A percentile compares a stretch with the other conserved stretches of the same genome.
Conservation (phyloP, 768 basidiomycete genomes). For the Calocybe indica region DNA sequence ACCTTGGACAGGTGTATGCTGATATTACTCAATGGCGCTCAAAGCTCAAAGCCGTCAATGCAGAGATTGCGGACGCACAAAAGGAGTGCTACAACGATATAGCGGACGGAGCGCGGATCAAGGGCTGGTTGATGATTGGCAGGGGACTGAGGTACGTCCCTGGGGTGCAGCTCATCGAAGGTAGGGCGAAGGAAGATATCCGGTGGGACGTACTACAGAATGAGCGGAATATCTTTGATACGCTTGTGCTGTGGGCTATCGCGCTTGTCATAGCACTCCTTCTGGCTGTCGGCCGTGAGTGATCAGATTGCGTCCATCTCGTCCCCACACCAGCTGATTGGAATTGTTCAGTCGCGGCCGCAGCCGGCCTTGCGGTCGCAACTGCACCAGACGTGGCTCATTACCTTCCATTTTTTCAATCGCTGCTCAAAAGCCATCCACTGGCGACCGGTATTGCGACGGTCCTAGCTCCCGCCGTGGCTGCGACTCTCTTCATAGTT, state of each 20-base stretch:
- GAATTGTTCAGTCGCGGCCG: conserved; percentile 53
- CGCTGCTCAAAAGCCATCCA: conserved; percentile 40
- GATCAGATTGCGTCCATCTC: not conserved
- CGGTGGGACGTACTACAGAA: conserved; percentile 73
- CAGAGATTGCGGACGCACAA: conserved; percentile 67
- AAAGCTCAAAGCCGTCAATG: conserved; percentile 65
- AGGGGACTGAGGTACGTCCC: conserved; percentile 58
- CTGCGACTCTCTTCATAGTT: conserved; percentile 51
- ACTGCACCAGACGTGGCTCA: conserved; percentile 71
- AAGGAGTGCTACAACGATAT: conserved; percentile 64
- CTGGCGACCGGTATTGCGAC: conserved; percentile 62
- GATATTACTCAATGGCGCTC: conserved; percentile 70
- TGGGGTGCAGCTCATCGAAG: conserved; percentile 66
- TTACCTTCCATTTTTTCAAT: conserved; percentile 58
- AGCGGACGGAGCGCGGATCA: conserved; percentile 60
- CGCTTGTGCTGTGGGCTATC: conserved; percentile 51
- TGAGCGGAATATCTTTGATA: conserved; percentile 40
- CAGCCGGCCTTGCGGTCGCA: conserved; percentile 59
- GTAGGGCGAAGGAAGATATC: conserved; percentile 78
- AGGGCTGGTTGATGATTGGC: conserved; percentile 78
- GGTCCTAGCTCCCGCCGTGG: conserved; percentile 61
- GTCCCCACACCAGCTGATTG: conserved; percentile 4
- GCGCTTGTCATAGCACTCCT: conserved; percentile 42
- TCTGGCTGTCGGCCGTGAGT: conserved; percentile 59
- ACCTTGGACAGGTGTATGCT: conserved; percentile 58